Evolutionary conservation across 2,329 filamentous ascomycete species (phyloP).

Genomic region (Fusarium albidum): DNA sequence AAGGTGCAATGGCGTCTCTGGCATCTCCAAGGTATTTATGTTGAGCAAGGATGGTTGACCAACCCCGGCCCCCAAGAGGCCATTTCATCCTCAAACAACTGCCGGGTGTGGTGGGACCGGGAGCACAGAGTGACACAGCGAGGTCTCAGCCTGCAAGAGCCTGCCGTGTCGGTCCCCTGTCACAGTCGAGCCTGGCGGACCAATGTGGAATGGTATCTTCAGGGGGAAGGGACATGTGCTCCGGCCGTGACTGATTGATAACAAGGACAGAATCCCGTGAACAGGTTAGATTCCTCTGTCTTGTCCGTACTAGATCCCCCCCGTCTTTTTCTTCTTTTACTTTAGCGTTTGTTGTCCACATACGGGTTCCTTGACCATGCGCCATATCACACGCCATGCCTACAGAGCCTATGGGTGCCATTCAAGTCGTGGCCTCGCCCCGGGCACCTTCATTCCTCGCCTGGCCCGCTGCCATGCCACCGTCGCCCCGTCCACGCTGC

Average conservation of each 20-base stretch:
- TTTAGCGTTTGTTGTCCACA: too few relatives aligned
- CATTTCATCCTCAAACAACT: too few relatives aligned
- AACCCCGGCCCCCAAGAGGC: too few relatives aligned
- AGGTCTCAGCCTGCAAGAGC: too few relatives aligned
- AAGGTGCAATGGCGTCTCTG: too few relatives aligned
- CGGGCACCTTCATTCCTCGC: background rate
- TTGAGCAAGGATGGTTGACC: too few relatives aligned
- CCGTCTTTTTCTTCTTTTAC: background rate
- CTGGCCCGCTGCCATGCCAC: constrained; percentile 6
- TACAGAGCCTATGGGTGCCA: background rate
- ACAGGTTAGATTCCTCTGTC: background rate
- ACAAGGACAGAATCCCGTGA: background rate
- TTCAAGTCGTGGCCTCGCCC: background rate
- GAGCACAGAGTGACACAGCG: too few relatives aligned
- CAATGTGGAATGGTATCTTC: background rate
- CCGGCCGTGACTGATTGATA: background rate
- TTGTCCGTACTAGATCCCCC: background rate
- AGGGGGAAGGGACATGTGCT: background rate
- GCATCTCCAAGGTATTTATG: too few relatives aligned
- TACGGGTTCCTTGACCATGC: too few relatives aligned
- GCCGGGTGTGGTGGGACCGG: too few relatives aligned
- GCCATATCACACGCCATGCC: background rate
- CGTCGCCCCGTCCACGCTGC: constrained; percentile 2
- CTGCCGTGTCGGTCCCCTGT: too few relatives aligned
- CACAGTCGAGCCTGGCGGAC: too few relatives aligned